Percentiles rank a stretch among this genome's conserved stretches.
Evolutionary conservation across 805 yeast species (phyloP).

Genomic region (Diddensiella caesifluorescens): DNA sequence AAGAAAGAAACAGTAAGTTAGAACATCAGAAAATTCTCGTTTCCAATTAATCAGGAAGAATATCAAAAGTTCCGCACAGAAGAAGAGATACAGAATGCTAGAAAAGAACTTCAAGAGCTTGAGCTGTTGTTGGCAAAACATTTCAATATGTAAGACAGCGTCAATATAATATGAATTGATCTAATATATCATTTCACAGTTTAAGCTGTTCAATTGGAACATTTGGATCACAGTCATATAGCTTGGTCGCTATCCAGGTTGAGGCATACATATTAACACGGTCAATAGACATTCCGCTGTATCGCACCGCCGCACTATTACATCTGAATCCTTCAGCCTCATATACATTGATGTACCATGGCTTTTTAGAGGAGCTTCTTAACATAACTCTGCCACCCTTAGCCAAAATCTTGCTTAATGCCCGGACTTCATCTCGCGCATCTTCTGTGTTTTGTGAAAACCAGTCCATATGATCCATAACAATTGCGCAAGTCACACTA

Average conservation of each 20-base stretch:
- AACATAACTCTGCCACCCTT: constrained; percentile 70
- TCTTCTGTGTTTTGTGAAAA: constrained; percentile 61
- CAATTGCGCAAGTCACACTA: constrained; percentile 68
- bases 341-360: constrained; percentile 73
- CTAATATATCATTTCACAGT: neutral
- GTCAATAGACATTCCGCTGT: constrained; percentile 61
- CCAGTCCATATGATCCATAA: constrained; percentile 95
- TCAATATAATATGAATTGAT: neutral
- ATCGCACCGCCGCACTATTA: constrained; percentile 63
- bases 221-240: constrained; percentile 11
- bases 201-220: constrained; percentile 3
- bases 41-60: neutral
- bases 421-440: constrained; percentile 60
- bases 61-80: neutral
- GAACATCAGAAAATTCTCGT: neutral
- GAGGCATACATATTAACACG: constrained; percentile 85
- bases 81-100: neutral
- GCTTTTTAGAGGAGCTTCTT: constrained; percentile 65
- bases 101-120: neutral
- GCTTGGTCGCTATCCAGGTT: constrained; percentile 77
- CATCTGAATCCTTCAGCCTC: constrained; percentile 64
- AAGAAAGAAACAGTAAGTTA: too few relatives aligned
- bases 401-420: constrained; percentile 56
- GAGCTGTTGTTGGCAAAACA: neutral
- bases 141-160: neutral